A percentile compares a stretch with the other conserved stretches of the same genome.
phyloP scores from a whole-genome alignment of 176 grass and related monocot species.

The Chloris gayana region DNA sequence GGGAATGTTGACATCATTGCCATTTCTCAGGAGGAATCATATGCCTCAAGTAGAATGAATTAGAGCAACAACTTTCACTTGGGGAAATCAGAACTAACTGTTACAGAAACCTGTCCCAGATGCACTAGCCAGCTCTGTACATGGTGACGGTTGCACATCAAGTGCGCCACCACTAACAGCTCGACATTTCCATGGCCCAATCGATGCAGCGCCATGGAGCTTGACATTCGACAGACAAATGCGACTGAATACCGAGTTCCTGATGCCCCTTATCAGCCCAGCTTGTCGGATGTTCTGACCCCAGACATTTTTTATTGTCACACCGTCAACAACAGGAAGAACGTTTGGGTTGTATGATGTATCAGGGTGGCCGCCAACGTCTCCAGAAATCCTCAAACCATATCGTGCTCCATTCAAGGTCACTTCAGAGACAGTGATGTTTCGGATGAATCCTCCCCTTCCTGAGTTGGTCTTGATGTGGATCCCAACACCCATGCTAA shows the following conservation, averaged over 20 bases:
- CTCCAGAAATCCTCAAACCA: slow-evolving; percentile 56
- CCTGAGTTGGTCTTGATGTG: slow-evolving; percentile 78
- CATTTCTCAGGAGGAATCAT: slow-evolving; percentile 5
- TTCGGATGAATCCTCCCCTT: slow-evolving; percentile 71
- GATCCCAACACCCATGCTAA: slow-evolving; percentile 53
- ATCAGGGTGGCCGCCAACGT: slow-evolving; percentile 69
- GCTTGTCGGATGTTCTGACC: slow-evolving; percentile 64
- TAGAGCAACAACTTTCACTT: slow-evolving; percentile 8
- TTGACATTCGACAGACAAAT: slow-evolving; percentile 74
- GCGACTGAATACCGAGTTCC: slow-evolving; percentile 57
- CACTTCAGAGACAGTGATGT: slow-evolving; percentile 69
- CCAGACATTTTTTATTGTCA: slow-evolving; percentile 66
- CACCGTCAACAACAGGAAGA: slow-evolving; percentile 48
- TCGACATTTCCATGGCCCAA: slow-evolving; percentile 57
- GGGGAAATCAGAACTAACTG: slow-evolving; percentile 31
- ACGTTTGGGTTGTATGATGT: slow-evolving; percentile 43
- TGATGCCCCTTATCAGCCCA: slow-evolving; percentile 63
- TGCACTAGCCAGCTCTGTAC: slow-evolving; percentile 54
- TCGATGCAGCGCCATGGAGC: slow-evolving; percentile 18
- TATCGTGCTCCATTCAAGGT: slow-evolving; percentile 57
- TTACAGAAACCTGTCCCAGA: slow-evolving; percentile 49
- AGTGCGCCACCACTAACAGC: slow-evolving; percentile 53
- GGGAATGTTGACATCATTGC: slow-evolving; percentile 15
- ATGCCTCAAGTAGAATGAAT: background rate
- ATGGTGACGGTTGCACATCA: slow-evolving; percentile 62